phyloP scores from a whole-genome alignment of 768 basidiomycete species.

The Hygrocybe coccinea region DNA sequence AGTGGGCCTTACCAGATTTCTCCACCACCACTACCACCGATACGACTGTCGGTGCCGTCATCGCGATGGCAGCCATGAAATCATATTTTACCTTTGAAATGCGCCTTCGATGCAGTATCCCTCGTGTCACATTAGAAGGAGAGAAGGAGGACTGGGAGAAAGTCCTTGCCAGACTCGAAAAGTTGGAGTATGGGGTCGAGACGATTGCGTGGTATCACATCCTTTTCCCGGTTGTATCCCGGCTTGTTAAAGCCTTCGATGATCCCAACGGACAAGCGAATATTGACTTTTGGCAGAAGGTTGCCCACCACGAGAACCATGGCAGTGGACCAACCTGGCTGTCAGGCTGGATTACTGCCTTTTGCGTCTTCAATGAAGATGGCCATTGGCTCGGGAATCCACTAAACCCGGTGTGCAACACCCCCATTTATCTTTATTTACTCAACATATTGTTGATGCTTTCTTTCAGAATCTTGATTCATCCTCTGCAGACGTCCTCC shows the following conservation, averaged over 20 bases:
- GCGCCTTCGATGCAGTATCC: conserved; percentile 30
- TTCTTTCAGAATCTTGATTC: too few relatives aligned
- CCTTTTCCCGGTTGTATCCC: conserved; percentile 30
- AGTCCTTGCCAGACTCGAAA: conserved; percentile 29
- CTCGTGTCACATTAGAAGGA: conserved; percentile 33
- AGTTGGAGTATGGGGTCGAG: conserved; percentile 29
- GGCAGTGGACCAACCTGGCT: background rate
- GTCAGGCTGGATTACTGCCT: background rate
- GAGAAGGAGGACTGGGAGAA: conserved; percentile 29
- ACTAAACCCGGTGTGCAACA: background rate
- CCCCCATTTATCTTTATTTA: conserved; percentile 30
- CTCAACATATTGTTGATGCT: too few relatives aligned
- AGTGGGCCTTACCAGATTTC: conserved; percentile 34
- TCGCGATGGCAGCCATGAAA: conserved; percentile 32
- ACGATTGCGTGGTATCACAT: conserved; percentile 30
- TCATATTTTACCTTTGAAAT: conserved; percentile 28
- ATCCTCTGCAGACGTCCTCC: too few relatives aligned
- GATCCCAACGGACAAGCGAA: conserved; percentile 19
- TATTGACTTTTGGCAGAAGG: background rate
- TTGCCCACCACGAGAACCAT: background rate
- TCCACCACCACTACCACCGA: conserved; percentile 34
- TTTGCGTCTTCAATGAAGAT: background rate
- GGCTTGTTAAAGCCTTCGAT: conserved; percentile 27
- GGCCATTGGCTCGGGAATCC: background rate
- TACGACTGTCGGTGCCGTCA: conserved; percentile 25